Conservation (phyloP, 2,329 filamentous ascomycete species). For the Bipolaris zeicola region DNA sequence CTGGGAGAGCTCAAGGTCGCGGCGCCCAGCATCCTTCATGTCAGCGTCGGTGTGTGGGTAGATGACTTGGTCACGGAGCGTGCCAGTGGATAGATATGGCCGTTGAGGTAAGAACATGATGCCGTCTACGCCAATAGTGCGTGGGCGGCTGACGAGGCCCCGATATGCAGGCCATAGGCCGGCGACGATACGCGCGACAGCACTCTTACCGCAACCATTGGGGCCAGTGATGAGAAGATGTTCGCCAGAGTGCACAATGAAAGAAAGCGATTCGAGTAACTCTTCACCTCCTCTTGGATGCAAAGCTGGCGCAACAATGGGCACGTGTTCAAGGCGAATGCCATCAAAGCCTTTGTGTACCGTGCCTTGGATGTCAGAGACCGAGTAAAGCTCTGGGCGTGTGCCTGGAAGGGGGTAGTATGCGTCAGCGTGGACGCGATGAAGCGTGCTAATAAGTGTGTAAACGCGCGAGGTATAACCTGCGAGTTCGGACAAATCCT, state of each 20-base stretch:
- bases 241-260: conserved; percentile 88
- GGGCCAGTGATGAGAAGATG: conserved; percentile 93
- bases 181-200: conserved; percentile 84
- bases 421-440: conserved; percentile 88
- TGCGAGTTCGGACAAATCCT: conserved; percentile 92
- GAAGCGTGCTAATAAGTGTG: conserved; percentile 90
- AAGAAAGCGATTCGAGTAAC: conserved; percentile 83
- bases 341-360: conserved; percentile 95
- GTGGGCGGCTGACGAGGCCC: conserved; percentile 86
- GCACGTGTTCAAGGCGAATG: conserved; percentile 89
- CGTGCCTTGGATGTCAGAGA: conserved; percentile 91
- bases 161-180: conserved; percentile 97
- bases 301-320: conserved; percentile 84
- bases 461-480: conserved; percentile 97
- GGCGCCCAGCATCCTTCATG: conserved; percentile 81
- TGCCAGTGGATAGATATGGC: conserved; percentile 89
- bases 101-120: conserved; percentile 99
- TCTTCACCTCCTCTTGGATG: conserved; percentile 93
- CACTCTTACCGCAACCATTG: conserved; percentile 92
- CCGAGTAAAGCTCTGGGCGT: conserved; percentile 80
- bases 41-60: conserved; percentile 95
- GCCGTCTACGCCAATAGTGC: conserved; percentile 79
- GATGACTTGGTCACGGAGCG: conserved; percentile 94
- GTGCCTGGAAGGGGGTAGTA: conserved; percentile 73
- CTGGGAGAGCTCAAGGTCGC: conserved; percentile 76